Base-by-base conservation (phyloP, 192 early-diverging fungal genomes). In the Podila verticillata region DNA sequence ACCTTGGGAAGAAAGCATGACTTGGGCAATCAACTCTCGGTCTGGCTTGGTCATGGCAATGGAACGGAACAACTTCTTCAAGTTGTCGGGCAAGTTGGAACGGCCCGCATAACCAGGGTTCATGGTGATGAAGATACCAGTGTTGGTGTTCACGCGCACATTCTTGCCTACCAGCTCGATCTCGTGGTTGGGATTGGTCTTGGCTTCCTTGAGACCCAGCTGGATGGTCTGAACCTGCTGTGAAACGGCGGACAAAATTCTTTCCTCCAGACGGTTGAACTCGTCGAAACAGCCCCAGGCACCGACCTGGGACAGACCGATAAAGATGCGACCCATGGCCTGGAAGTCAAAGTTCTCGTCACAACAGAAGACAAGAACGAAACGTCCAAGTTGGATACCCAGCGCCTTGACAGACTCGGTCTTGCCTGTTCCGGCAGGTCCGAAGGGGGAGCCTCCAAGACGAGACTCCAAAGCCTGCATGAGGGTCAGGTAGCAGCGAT, bases 301-400 rank as follows among this genome's bases (percentile, higher is more conserved):
- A 48, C 98, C 98, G 17, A 99, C 99, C 82, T 96, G 96, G 82
- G 93, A 98, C 70, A 99, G 89, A 65, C 98, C 98, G 70, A 99
- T 92, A 82, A 99, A 99, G 68, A 99, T 99, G 75, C 99, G 95
- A 51, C 99, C 99, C 97, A 99, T 99, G 31, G 99, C 97, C 80
- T 99, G 96, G 89, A 99, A 99, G 84, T 99, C 99, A 88, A 99
- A 99, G 73, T 94, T 98, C 87, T 99, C 99, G 75, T 99, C 99
- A 85, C 99, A 99, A 87, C 99, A 99, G 80, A 99, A 99, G 35
- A 99, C 99, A 64, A 99, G 94, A 29, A 96, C 95, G 82, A 98
- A 98, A 29, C 98, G 90, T 10, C 99, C 99, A 24, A 99, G 87
- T 68, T 97, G 95, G 34, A 90, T 88, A 70, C 96, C 98, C 71